phyloP scores from a whole-genome alignment of 148 eudicot species.

The Bassia scoparia region DNA sequence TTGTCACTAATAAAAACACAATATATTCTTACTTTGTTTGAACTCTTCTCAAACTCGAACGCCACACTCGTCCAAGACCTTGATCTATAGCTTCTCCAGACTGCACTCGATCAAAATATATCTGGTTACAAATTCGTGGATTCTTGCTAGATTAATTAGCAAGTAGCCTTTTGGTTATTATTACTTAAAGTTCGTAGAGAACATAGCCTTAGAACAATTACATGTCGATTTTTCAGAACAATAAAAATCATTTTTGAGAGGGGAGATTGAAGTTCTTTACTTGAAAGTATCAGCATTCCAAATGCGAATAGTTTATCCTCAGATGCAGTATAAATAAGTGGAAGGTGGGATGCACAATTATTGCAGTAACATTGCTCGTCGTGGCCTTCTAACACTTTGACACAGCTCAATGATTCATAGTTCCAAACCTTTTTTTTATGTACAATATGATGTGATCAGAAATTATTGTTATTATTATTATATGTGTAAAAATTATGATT shows the following conservation, averaged over 20 bases:
- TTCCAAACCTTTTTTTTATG: constrained; percentile 62
- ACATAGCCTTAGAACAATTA: neutral
- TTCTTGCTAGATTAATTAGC: neutral
- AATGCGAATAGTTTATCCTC: constrained; percentile 71
- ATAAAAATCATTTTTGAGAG: neutral
- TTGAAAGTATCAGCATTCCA: constrained; percentile 72
- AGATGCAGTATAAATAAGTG: constrained; percentile 67
- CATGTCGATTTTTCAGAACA: no score
- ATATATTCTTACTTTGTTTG: constrained; percentile 40
- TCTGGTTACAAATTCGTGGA: neutral
- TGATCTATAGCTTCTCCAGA: constrained; percentile 38
- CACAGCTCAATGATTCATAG: constrained; percentile 59
- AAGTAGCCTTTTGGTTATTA: neutral
- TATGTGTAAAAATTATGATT: no score
- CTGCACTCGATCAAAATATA: constrained; percentile 13
- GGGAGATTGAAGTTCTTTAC: constrained; percentile 28
- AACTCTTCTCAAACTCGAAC: constrained; percentile 27
- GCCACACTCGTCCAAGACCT: constrained; percentile 42
- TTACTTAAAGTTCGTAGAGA: neutral
- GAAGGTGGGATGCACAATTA: constrained; percentile 72
- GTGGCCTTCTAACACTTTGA: constrained; percentile 79
- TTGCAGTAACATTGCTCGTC: constrained; percentile 71
- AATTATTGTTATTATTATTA: no score
- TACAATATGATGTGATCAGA: no score
- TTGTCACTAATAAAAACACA: no score